Percentiles rank a stretch among this genome's conserved stretches.
These are phyloP conservation scores for Metarhizium album DNA, from an alignment of 2,329 filamentous ascomycete genomes.

Conservation along the genomic window DNA sequence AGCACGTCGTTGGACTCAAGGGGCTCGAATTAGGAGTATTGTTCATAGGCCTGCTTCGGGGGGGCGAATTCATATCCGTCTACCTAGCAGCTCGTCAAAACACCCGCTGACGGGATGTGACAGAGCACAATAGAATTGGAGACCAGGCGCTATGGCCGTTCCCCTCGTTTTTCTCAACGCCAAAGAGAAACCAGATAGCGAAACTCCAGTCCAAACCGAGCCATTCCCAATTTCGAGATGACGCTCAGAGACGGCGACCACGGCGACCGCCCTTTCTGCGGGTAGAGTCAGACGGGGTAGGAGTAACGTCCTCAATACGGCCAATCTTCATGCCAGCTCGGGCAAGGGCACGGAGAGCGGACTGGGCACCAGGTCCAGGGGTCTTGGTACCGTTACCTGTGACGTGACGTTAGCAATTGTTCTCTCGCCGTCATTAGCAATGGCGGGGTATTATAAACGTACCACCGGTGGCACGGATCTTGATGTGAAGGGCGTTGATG, in stretches of 20 bases:
- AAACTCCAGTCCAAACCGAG: slow-evolving; percentile 26
- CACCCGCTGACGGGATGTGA: slow-evolving; percentile 17
- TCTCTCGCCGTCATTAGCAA: background rate
- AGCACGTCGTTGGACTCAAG: background rate
- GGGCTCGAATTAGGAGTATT: slow-evolving; percentile 21
- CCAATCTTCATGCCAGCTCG: slow-evolving; percentile 99
- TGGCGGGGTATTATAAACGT: slow-evolving; percentile 25
- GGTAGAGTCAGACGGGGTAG: slow-evolving; percentile 97
- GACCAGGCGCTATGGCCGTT: slow-evolving; percentile 59
- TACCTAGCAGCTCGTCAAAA: slow-evolving; percentile 22
- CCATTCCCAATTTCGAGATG: slow-evolving; percentile 11
- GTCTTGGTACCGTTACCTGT: slow-evolving; percentile 98
- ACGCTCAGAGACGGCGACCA: slow-evolving; percentile 95
- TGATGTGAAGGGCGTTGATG: slow-evolving; percentile 96
- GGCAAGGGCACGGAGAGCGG: slow-evolving; percentile 94
- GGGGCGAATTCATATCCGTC: slow-evolving; percentile 33
- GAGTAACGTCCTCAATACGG: slow-evolving; percentile 98
- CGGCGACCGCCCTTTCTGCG: slow-evolving; percentile 99
- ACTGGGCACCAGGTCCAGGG: slow-evolving; percentile 97
- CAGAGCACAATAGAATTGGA: slow-evolving; percentile 44
- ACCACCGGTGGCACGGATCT: slow-evolving; percentile 99
- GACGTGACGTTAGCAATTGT: background rate
- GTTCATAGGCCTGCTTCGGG: slow-evolving; percentile 32
- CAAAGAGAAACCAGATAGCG: slow-evolving; percentile 44
- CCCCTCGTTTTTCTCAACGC: slow-evolving; percentile 62